Conservation (phyloP, 441 rosid genomes). For the Gossypium laxum region DNA sequence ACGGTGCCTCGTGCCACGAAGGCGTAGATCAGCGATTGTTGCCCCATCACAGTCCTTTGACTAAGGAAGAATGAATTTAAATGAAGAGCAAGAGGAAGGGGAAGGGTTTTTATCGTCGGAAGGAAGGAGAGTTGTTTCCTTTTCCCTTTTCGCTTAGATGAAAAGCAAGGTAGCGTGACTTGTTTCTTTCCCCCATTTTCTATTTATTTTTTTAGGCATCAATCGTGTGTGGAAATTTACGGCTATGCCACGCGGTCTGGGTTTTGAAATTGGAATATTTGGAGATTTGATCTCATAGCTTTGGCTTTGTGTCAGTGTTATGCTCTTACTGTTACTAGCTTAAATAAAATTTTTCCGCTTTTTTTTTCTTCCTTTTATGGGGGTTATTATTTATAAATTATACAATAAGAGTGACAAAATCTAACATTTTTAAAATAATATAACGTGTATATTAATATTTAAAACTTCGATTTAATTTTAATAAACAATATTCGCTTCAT, state of each 20-base stretch:
- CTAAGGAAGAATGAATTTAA: neutral
- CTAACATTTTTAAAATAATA: too few relatives aligned
- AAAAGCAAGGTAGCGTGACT: slow-evolving; percentile 22
- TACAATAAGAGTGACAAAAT: too few relatives aligned
- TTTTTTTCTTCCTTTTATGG: too few relatives aligned
- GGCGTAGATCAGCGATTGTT: slow-evolving; percentile 69
- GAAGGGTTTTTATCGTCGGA: neutral
- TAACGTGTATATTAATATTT: too few relatives aligned
- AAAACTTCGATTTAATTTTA: too few relatives aligned
- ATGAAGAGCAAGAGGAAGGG: slow-evolving; percentile 11
- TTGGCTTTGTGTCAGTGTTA: neutral
- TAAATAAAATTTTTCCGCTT: neutral
- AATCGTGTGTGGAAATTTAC: slow-evolving; percentile 21
- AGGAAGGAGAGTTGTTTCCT: slow-evolving; percentile 16
- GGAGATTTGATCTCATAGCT: slow-evolving; percentile 1
- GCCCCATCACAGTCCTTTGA: slow-evolving; percentile 31
- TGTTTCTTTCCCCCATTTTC: neutral
- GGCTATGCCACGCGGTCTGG: slow-evolving; percentile 32
- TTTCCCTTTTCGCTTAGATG: slow-evolving; percentile 23
- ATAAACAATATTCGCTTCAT: too few relatives aligned
- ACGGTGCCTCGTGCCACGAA: slow-evolving; percentile 63
- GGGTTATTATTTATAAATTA: too few relatives aligned
- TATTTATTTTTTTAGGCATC: neutral
- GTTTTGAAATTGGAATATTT: slow-evolving; percentile 12
- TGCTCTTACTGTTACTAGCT: neutral